These are phyloP conservation scores for Diplodia seriata DNA, from an alignment of 2,329 filamentous ascomycete species.

Conservation along the genomic window DNA sequence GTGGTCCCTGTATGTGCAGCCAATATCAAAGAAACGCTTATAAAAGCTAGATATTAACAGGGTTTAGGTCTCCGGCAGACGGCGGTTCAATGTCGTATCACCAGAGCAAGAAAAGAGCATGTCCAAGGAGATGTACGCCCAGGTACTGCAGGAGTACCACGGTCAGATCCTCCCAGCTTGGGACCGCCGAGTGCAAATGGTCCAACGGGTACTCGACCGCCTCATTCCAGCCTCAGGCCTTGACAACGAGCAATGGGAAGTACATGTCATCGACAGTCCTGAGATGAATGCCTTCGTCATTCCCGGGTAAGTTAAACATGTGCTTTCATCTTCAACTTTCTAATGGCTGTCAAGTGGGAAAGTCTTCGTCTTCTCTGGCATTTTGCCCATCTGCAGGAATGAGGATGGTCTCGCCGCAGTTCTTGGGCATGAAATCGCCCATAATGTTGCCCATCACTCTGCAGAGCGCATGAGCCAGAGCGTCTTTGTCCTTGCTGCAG, in stretches of 20 bases:
- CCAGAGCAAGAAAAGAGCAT: conserved; percentile 62
- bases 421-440: conserved; percentile 80
- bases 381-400: conserved; percentile 69
- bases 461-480: conserved; percentile 66
- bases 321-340: too few relatives aligned
- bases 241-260: conserved; percentile 68
- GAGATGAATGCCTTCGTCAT: conserved; percentile 78
- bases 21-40: too few relatives aligned
- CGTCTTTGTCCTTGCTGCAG: conserved; percentile 48
- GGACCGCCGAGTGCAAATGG: conserved; percentile 64
- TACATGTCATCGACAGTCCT: conserved; percentile 74
- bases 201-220: conserved; percentile 69
- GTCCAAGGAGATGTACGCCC: conserved; percentile 62
- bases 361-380: conserved; percentile 79
- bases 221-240: conserved; percentile 72
- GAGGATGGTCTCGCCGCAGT: conserved; percentile 77
- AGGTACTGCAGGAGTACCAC: conserved; percentile 63
- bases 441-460: conserved; percentile 73
- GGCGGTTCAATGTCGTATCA: conserved; percentile 74
- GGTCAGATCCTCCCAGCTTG: conserved; percentile 64
- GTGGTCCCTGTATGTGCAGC: conserved; percentile 11
- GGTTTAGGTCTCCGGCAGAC: conserved; percentile 67
- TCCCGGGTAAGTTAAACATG: conserved; percentile 58
- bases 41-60: background rate
- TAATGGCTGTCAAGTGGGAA: conserved; percentile 62